These are phyloP conservation scores for Psilocybe sp. DNA, from an alignment of 768 basidiomycete species.

Conservation along the genomic window DNA sequence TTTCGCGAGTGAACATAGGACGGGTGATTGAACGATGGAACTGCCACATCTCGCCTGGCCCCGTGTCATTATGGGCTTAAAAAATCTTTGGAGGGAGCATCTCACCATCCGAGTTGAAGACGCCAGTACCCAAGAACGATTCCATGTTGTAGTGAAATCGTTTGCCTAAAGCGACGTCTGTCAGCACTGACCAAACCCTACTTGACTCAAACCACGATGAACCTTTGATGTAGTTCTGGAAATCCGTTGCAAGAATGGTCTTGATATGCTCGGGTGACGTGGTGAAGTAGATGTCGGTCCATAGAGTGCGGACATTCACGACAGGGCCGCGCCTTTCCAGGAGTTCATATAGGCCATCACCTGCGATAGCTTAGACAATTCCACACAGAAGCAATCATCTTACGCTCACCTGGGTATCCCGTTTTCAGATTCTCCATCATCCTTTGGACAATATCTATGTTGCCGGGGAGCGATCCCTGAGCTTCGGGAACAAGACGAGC, in stretches of 20 bases:
- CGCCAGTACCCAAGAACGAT: conserved; percentile 57
- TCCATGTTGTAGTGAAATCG: conserved; percentile 41
- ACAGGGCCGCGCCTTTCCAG: conserved; percentile 37
- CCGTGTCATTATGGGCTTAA: not conserved
- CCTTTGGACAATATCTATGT: conserved; percentile 38
- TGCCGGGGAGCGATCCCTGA: conserved; percentile 39
- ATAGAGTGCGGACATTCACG: conserved; percentile 44
- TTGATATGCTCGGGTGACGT: conserved; percentile 55
- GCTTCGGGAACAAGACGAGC: conserved; percentile 40
- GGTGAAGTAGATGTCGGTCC: conserved; percentile 45
- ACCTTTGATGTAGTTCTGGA: conserved; percentile 62
- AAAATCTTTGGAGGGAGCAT: not conserved
- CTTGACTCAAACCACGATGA: not conserved
- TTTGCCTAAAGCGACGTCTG: conserved; percentile 28
- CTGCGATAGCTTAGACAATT: conserved; percentile 21
- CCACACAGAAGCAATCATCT: not conserved
- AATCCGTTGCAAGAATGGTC: conserved; percentile 53
- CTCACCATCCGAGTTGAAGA: conserved; percentile 68
- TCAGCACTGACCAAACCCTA: not conserved
- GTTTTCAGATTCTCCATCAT: conserved; percentile 33
- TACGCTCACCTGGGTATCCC: conserved; percentile 48
- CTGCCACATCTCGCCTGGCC: conserved; percentile 36
- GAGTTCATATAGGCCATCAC: conserved; percentile 37
- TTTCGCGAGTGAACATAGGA: conserved; percentile 60
- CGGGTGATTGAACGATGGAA: conserved; percentile 66